Conservation (phyloP, 2,329 filamentous ascomycete genomes). For the Tympanopsis confertula region DNA sequence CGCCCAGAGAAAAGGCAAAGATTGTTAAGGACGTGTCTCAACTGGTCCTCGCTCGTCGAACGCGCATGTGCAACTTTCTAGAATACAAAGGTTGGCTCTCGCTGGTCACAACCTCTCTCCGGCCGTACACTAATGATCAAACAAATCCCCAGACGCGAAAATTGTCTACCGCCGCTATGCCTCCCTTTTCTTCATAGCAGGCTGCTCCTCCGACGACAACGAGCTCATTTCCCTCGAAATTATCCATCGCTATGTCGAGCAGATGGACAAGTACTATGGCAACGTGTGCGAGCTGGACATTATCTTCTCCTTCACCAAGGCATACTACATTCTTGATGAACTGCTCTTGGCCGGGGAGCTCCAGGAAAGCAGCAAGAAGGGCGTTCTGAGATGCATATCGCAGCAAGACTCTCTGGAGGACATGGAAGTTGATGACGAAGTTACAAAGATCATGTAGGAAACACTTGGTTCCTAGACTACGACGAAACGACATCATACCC, state of each 20-base stretch:
- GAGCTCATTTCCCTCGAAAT: slow-evolving; percentile 96
- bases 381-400: slow-evolving; percentile 86
- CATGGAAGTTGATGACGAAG: slow-evolving; percentile 92
- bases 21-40: slow-evolving; percentile 99
- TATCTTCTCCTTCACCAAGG: slow-evolving; percentile 99
- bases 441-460: slow-evolving; percentile 89
- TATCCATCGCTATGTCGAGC: slow-evolving; percentile 97
- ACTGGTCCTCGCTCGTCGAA: slow-evolving; percentile 86
- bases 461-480: no score
- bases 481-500: no score
- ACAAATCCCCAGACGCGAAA: slow-evolving; percentile 65
- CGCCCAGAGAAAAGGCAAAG: slow-evolving; percentile 97
- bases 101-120: slow-evolving; percentile 1
- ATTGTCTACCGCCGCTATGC: slow-evolving; percentile 98
- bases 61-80: slow-evolving; percentile 99
- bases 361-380: slow-evolving; percentile 99
- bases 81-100: slow-evolving; percentile 79
- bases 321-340: slow-evolving; percentile 98
- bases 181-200: slow-evolving; percentile 97
- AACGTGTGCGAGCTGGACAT: slow-evolving; percentile 99
- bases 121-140: slow-evolving; percentile 7
- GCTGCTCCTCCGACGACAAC: slow-evolving; percentile 93
- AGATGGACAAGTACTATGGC: slow-evolving; percentile 99
- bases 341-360: slow-evolving; percentile 88
- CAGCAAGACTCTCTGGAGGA: slow-evolving; percentile 97